These are phyloP conservation scores for Platanthera zijinensis DNA, from an alignment of 106 monocot genomes.

Conservation along the genomic window DNA sequence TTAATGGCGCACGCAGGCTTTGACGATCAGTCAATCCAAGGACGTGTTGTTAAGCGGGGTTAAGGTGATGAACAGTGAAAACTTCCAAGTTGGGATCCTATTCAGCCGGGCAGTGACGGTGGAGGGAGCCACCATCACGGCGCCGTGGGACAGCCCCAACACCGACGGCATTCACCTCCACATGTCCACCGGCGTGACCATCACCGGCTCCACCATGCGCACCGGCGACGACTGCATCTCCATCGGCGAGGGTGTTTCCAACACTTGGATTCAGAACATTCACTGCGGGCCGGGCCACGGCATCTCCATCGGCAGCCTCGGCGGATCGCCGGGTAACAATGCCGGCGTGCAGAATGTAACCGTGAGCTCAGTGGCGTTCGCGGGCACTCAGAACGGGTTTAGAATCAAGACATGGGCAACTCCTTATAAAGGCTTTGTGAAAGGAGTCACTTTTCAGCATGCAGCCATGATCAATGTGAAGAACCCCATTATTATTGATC, in stretches of 20 bases:
- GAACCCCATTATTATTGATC: constrained; percentile 19
- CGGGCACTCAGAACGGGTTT: constrained; percentile 13
- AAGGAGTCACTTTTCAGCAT: constrained; percentile 14
- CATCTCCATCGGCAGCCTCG: constrained; percentile 30
- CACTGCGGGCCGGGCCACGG: constrained; percentile 42
- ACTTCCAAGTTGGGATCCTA: constrained; percentile 20
- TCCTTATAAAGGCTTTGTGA: constrained; percentile 12
- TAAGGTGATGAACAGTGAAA: constrained; percentile 15
- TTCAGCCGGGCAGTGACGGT: constrained; percentile 4
- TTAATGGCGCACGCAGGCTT: constrained; percentile 13
- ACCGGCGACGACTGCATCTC: constrained; percentile 50
- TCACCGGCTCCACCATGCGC: constrained; percentile 13
- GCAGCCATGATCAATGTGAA: constrained; percentile 17
- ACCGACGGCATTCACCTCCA: constrained; percentile 39
- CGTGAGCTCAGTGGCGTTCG: constrained; percentile 6
- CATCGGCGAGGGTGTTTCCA: constrained; percentile 16
- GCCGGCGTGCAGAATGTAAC: constrained; percentile 22
- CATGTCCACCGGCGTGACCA: constrained; percentile 10
- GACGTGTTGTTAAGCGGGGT: constrained; percentile 10
- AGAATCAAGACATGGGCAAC: constrained; percentile 27
- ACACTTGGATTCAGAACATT: constrained; percentile 17
- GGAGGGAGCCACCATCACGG: constrained; percentile 8
- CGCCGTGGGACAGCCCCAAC: constrained; percentile 28
- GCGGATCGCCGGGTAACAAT: constrained; percentile 2
- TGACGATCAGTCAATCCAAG: constrained; percentile 9